phyloP scores from a whole-genome alignment of 2,329 filamentous ascomycete species.

The Dothidotthia symphoricarpi region DNA sequence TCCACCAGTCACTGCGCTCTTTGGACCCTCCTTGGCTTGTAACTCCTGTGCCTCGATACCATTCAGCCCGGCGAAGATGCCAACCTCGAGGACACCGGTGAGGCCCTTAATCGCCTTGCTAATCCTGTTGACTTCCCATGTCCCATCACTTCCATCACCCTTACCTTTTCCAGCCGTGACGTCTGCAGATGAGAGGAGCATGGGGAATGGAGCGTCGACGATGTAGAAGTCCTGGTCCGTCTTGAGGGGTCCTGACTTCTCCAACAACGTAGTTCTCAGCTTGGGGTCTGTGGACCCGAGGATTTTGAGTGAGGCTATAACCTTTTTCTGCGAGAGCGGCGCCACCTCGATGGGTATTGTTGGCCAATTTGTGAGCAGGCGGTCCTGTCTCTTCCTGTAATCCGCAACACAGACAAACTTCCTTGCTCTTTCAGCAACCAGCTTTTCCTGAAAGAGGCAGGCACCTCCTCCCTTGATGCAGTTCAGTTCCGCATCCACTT shows the following conservation, averaged over 20 bases:
- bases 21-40: conserved; percentile 21
- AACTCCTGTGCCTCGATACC: conserved; percentile 65
- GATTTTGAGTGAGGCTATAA: conserved; percentile 67
- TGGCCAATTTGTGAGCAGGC: conserved; percentile 75
- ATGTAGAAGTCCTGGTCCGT: conserved; percentile 88
- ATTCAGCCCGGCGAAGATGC: conserved; percentile 81
- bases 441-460: conserved; percentile 97
- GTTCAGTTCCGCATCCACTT: conserved; percentile 92
- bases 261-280: conserved; percentile 69
- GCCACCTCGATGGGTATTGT: conserved; percentile 90
- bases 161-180: conserved; percentile 44
- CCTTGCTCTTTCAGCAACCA: conserved; percentile 80
- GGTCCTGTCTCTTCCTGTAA: conserved; percentile 80
- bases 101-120: conserved; percentile 74
- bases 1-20: conserved; percentile 53
- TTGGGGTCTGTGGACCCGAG: conserved; percentile 71
- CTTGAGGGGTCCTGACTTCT: conserved; percentile 78
- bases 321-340: conserved; percentile 75
- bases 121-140: conserved; percentile 77
- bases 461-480: conserved; percentile 97
- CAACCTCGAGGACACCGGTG: conserved; percentile 86
- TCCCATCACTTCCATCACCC: conserved; percentile 60
- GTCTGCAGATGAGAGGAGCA: conserved; percentile 65
- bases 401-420: conserved; percentile 90
- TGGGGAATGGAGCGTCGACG: conserved; percentile 83